Percentiles rank a stretch among this genome's conserved stretches.
phyloP scores from a whole-genome alignment of 371 early-diverging fungal genomes.

The Globomyces sp. region DNA sequence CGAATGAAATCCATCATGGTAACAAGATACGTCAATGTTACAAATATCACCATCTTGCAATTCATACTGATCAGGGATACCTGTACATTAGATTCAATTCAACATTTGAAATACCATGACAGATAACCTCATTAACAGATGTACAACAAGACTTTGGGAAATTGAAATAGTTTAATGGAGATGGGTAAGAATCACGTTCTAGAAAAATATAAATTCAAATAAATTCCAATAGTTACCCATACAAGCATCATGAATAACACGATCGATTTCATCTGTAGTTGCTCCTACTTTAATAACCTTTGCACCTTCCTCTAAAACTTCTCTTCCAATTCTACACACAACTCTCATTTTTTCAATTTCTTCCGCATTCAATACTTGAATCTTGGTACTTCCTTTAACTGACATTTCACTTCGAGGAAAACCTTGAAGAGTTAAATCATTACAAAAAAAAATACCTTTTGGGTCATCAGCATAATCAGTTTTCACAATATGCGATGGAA shows the following conservation, averaged over 20 bases:
- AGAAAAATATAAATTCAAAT: not conserved
- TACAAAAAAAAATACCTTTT: conserved; percentile 17
- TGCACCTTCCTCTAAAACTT: conserved; percentile 80
- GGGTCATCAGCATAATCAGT: conserved; percentile 83
- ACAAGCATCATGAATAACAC: conserved; percentile 81
- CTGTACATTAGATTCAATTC: conserved; percentile 57
- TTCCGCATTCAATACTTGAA: conserved; percentile 58
- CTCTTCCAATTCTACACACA: conserved; percentile 83
- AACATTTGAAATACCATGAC: conserved; percentile 65
- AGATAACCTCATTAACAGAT: conserved; percentile 64
- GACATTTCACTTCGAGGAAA: conserved; percentile 68
- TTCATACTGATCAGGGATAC: conserved; percentile 86
- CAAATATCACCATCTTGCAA: conserved; percentile 89
- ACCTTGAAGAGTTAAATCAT: conserved; percentile 36
- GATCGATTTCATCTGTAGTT: conserved; percentile 91
- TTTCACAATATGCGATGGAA: conserved; percentile 70
- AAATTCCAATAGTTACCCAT: conserved; percentile 46
- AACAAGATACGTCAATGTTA: conserved; percentile 89
- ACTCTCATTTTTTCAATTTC: conserved; percentile 78
- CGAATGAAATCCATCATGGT: conserved; percentile 85
- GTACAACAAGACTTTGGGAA: conserved; percentile 94
- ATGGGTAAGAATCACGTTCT: conserved; percentile 85
- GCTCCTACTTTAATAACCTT: conserved; percentile 78
- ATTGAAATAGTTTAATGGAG: conserved; percentile 89
- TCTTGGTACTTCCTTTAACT: conserved; percentile 59